Evolutionary conservation across 805 yeast genomes (phyloP).

Genomic region (Suhomyces pyralidae): DNA sequence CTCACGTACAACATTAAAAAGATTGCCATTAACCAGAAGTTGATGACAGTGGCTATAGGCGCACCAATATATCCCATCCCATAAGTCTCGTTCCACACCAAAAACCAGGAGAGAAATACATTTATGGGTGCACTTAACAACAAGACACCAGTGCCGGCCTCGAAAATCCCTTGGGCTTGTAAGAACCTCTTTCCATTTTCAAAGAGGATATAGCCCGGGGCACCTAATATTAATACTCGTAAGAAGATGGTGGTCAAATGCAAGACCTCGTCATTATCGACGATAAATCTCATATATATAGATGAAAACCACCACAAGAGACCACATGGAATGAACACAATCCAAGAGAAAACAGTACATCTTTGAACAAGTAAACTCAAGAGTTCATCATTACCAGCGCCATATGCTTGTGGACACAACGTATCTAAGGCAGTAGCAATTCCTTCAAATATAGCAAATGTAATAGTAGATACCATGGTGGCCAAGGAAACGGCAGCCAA

Average conservation of each 20-base stretch:
- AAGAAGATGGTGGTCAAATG: slow-evolving; percentile 33
- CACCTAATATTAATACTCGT: slow-evolving; percentile 35
- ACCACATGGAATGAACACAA: slow-evolving; percentile 38
- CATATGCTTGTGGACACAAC: slow-evolving; percentile 45
- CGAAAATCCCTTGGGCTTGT: slow-evolving; percentile 47
- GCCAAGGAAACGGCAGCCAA: slow-evolving; percentile 46
- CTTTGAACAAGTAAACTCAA: slow-evolving; percentile 40
- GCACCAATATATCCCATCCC: slow-evolving; percentile 45
- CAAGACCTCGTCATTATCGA: slow-evolving; percentile 32
- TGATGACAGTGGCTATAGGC: slow-evolving; percentile 40
- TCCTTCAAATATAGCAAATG: slow-evolving; percentile 45
- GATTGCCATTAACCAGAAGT: slow-evolving; percentile 41
- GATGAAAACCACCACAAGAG: slow-evolving; percentile 40
- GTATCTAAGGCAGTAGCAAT: slow-evolving; percentile 47
- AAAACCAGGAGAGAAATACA: slow-evolving; percentile 36
- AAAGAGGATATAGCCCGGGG: slow-evolving; percentile 43
- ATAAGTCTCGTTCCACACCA: slow-evolving; percentile 40
- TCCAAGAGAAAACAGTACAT: slow-evolving; percentile 32
- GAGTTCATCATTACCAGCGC: slow-evolving; percentile 39
- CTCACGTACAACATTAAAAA: slow-evolving; percentile 34
- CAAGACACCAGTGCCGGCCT: slow-evolving; percentile 45
- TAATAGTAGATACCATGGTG: slow-evolving; percentile 43
- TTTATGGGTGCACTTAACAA: slow-evolving; percentile 42
- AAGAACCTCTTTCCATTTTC: slow-evolving; percentile 40
- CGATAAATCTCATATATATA: slow-evolving; percentile 25